Evolutionary conservation across 2,329 filamentous ascomycete species (phyloP), one percentile per base, ranked within the genome.

Genomic region (Dendrostoma leiphaemia): DNA sequence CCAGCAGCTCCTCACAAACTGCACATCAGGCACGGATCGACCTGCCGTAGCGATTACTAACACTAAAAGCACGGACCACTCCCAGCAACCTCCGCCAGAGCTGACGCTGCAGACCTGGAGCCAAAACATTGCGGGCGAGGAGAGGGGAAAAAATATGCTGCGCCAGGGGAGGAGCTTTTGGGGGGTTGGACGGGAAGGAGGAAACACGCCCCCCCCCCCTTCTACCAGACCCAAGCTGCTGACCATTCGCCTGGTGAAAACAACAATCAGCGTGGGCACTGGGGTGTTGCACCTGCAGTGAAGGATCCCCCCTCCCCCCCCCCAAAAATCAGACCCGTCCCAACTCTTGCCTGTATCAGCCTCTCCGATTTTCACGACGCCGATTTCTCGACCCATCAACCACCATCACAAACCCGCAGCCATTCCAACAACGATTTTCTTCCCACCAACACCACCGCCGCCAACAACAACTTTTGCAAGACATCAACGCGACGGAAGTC

Each of bases 1-100:
- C n/a, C n/a, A n/a, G n/a, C 47, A 45, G 24, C 32, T 37, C 31
- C 21, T 47, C 41, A 40, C 41, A 23, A 54, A 31, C 47, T 51
- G 55, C 51, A 54, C 55, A 32, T 37, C 46, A 35, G 55, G 51
- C 47, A 17, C 13, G 10, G 48, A 48, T 54, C 41, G 47, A 47
- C 21, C 51, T 34, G 54, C 51, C 41, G 46, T 54, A 50, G 40
- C 26, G 4, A 3, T 37, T 23, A 21, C 31, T 26, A n/a, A 29
- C 23, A 45, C 26, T 17, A 31, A 15, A 24, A 19, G 32, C 43
- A 53, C 53, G 45, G 49, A 40, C 53, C 54, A 43, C 12, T 37
- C 35, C 17, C 21, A 23, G n/a, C 38, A 41, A n/a, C 12, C 43
- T 41, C 17, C 21, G 24, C 26, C 38, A 41, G 34, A 15, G 6